phyloP scores from a whole-genome alignment of 768 basidiomycete species.

The Trametes coccinea region DNA sequence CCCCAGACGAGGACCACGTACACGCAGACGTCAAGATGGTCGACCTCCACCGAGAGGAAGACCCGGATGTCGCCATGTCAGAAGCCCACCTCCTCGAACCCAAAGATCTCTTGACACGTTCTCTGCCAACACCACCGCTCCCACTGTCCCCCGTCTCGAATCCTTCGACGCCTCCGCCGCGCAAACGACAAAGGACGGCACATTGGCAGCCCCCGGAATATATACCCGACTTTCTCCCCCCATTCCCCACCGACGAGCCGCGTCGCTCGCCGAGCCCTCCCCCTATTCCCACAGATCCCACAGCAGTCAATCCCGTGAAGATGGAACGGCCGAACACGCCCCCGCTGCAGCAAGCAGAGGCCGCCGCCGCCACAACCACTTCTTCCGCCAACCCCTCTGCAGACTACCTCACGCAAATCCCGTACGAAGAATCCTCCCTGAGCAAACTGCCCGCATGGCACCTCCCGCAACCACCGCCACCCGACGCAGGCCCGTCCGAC shows the following conservation, averaged over 20 bases:
- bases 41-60: slow-evolving; percentile 11
- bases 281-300: slow-evolving; percentile 12
- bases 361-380: slow-evolving; percentile 28
- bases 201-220: slow-evolving; percentile 64
- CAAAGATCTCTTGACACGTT: slow-evolving; percentile 14
- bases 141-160: slow-evolving; percentile 61
- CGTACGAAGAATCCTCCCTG: slow-evolving; percentile 73
- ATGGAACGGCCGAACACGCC: slow-evolving; percentile 41
- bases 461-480: slow-evolving; percentile 42
- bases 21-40: slow-evolving; percentile 16
- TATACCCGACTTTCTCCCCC: slow-evolving; percentile 67
- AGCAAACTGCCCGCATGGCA: slow-evolving; percentile 69
- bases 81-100: slow-evolving; percentile 6
- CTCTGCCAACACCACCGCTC: slow-evolving; percentile 41
- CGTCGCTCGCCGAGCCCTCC: slow-evolving; percentile 39
- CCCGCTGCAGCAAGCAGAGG: slow-evolving; percentile 36
- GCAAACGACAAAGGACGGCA: slow-evolving; percentile 57
- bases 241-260: slow-evolving; percentile 52
- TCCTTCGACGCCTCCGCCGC: slow-evolving; percentile 53
- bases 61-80: slow-evolving; percentile 13
- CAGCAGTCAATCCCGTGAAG: slow-evolving; percentile 39
- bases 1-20: slow-evolving; percentile 9
- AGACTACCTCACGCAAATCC: slow-evolving; percentile 70
- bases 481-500: slow-evolving; percentile 1
- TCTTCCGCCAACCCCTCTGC: slow-evolving; percentile 43